Conservation (phyloP, 1,284 basidiomycete species). For the Taiwanofungus camphoratus region DNA sequence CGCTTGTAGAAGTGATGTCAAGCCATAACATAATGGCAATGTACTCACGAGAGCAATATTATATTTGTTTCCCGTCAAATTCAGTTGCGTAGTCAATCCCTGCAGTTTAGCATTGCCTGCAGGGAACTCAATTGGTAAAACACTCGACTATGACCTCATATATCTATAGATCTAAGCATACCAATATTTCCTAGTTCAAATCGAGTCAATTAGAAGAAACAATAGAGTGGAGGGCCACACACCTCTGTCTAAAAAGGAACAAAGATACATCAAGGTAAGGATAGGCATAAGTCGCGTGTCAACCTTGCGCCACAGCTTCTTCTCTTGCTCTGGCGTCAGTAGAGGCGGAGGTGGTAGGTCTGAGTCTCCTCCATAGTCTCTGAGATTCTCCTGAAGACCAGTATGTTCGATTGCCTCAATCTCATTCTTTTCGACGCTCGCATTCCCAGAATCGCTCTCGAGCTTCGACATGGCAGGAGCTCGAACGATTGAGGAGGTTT, state of each 20-base stretch:
- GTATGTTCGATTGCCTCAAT: background rate
- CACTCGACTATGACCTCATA: no score
- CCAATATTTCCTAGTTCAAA: slow-evolving; percentile 9
- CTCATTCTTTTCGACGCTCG: background rate
- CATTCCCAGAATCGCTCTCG: slow-evolving; percentile 1
- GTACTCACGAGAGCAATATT: slow-evolving; percentile 57
- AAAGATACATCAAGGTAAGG: slow-evolving; percentile 55
- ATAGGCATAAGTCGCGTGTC: slow-evolving; percentile 63
- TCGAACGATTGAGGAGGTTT: background rate
- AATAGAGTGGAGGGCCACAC: background rate
- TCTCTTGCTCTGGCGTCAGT: slow-evolving; percentile 49
- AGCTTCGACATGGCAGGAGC: background rate
- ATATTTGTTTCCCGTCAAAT: slow-evolving; percentile 52
- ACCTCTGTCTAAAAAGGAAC: slow-evolving; percentile 63
- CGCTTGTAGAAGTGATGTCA: background rate
- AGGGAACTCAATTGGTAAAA: background rate
- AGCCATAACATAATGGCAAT: background rate
- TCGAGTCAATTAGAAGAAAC: background rate
- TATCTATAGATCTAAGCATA: no score
- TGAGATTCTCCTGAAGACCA: background rate
- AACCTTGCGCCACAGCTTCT: slow-evolving; percentile 56
- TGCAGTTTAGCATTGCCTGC: slow-evolving; percentile 63
- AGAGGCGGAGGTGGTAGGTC: slow-evolving; percentile 43
- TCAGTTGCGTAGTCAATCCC: slow-evolving; percentile 47
- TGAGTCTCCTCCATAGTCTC: no score